A percentile compares a stretch with the other conserved stretches of the same genome.
Evolutionary conservation across 2,329 filamentous ascomycete species (phyloP).

Genomic region (Chaetothyriales sp.): DNA sequence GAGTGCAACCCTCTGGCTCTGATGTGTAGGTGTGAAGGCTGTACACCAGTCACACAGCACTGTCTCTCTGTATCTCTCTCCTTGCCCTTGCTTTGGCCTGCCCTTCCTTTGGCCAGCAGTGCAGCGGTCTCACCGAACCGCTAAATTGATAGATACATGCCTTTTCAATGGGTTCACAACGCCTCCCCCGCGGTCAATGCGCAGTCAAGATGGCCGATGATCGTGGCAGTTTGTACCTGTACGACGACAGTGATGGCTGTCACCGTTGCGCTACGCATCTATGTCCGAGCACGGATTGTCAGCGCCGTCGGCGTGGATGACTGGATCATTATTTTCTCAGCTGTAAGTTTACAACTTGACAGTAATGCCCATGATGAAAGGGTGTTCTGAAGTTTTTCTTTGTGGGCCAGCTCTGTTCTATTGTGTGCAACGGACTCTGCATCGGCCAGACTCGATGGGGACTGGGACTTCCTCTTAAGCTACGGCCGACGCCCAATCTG

Average conservation of each 20-base stretch:
- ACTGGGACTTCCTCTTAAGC: conserved; percentile 34
- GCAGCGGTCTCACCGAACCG: no score
- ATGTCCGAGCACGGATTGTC: conserved; percentile 35
- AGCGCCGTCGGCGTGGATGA: conserved; percentile 39
- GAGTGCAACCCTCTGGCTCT: no score
- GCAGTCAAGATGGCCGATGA: background rate
- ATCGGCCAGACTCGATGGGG: conserved; percentile 40
- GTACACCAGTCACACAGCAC: no score
- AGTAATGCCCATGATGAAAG: no score
- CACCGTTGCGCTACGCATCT: conserved; percentile 30
- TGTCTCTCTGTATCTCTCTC: no score
- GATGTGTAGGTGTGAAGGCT: no score
- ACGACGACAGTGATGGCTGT: conserved; percentile 15
- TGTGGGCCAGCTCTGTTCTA: conserved; percentile 1
- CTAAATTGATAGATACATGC: no score
- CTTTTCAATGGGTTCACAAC: background rate
- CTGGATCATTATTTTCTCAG: conserved; percentile 30
- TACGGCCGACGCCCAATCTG: conserved; percentile 33
- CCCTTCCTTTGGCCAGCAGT: no score
- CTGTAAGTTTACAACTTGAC: no score
- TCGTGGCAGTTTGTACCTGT: background rate
- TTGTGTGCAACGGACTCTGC: background rate
- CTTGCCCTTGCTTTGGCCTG: no score
- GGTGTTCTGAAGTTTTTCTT: no score
- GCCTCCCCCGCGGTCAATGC: background rate